Conservation (phyloP, 2,329 filamentous ascomycete genomes). For the Xylaria multiplex region DNA sequence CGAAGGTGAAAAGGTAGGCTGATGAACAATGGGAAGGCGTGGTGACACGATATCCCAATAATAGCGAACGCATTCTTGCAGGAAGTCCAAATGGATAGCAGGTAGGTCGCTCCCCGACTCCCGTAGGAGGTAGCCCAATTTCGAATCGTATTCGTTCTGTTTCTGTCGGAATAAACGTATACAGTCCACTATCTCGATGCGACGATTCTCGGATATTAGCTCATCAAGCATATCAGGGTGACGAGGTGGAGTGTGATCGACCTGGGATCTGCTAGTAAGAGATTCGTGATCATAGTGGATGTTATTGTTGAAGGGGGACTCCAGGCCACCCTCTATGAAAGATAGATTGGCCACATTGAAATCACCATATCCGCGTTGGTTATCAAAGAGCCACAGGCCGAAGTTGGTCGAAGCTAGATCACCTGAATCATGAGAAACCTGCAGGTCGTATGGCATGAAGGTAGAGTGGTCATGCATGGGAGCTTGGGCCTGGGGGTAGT, state of each 20-base stretch:
- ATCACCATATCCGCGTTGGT: conserved; percentile 55
- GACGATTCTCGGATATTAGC: conserved; percentile 56
- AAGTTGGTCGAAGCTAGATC: conserved; percentile 57
- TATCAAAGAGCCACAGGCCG: conserved; percentile 62
- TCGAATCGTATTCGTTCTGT: conserved; percentile 54
- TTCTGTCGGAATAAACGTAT: conserved; percentile 57
- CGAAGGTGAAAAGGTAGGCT: conserved; percentile 84
- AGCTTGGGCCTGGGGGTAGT: conserved; percentile 47
- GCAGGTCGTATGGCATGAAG: conserved; percentile 51
- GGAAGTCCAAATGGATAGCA: conserved; percentile 77
- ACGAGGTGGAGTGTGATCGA: conserved; percentile 56
- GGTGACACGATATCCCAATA: conserved; percentile 90
- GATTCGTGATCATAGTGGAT: conserved; percentile 64
- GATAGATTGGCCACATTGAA: conserved; percentile 57
- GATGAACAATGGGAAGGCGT: conserved; percentile 87
- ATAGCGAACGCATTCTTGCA: conserved; percentile 84
- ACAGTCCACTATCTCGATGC: conserved; percentile 57
- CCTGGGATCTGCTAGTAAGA: conserved; percentile 58
- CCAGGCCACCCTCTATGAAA: conserved; percentile 61
- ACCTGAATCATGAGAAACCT: conserved; percentile 50
- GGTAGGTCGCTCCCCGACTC: conserved; percentile 57
- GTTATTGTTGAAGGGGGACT: conserved; percentile 62
- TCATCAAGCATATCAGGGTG: conserved; percentile 56
- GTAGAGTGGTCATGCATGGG: conserved; percentile 48
- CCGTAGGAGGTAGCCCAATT: conserved; percentile 48